Conservation (phyloP, 1,139 yeast species). For the Suhomyces maxii region DNA sequence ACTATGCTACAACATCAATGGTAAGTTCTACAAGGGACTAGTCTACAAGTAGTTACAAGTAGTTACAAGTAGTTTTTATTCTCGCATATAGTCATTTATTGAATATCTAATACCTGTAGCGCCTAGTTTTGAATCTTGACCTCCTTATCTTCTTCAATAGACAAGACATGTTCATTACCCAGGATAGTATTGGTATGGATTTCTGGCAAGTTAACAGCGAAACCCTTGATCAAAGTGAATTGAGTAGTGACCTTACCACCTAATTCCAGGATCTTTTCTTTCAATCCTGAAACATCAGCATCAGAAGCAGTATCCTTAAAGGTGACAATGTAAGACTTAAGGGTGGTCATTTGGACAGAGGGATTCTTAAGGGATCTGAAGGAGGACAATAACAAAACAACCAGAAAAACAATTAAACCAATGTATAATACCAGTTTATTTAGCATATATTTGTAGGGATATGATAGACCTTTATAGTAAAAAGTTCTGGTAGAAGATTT, state of each 20-base stretch:
- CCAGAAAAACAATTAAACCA: slow-evolving; percentile 1
- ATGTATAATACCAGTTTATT: slow-evolving; percentile 2
- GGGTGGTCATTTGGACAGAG: slow-evolving; percentile 16
- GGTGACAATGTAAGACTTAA: slow-evolving; percentile 39
- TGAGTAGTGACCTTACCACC: slow-evolving; percentile 70
- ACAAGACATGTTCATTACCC: slow-evolving; percentile 47
- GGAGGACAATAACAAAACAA: slow-evolving; percentile 4
- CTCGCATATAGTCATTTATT: background rate
- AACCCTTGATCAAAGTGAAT: slow-evolving; percentile 68
- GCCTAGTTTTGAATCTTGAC: slow-evolving; percentile 43
- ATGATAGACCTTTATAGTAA: background rate
- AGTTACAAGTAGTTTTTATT: too few species aligned
- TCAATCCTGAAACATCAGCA: slow-evolving; percentile 30
- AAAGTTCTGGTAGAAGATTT: background rate
- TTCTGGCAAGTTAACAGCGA: slow-evolving; percentile 53
- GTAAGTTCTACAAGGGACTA: too few species aligned
- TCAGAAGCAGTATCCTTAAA: slow-evolving; percentile 37
- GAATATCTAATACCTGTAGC: slow-evolving; percentile 2
- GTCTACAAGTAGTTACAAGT: too few species aligned
- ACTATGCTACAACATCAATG: background rate
- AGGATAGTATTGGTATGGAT: slow-evolving; percentile 44
- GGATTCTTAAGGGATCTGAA: slow-evolving; percentile 1
- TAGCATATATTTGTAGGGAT: background rate
- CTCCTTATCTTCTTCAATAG: slow-evolving; percentile 62
- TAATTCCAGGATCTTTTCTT: slow-evolving; percentile 36